Conservation (phyloP, 345 rosid species). For the Pistacia vera region DNA sequence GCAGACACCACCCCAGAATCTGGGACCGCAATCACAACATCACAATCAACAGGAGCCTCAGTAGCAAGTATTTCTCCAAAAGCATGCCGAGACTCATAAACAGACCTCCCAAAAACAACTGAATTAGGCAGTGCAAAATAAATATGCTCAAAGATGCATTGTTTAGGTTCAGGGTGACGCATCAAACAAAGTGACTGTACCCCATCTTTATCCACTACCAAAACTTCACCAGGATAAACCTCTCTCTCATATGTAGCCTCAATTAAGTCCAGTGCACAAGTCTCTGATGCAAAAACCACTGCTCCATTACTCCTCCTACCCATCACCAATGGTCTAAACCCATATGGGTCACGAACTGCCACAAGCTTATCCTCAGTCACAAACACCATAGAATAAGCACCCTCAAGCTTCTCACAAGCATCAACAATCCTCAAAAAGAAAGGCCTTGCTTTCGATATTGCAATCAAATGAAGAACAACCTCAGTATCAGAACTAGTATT, state of each 20-base stretch:
- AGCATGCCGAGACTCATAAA: conserved; percentile 67
- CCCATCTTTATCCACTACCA: conserved; percentile 88
- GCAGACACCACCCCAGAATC: conserved; percentile 99
- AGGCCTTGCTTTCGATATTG: conserved; percentile 85
- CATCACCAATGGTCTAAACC: conserved; percentile 94
- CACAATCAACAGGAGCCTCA: conserved; percentile 80
- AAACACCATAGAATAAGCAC: conserved; percentile 97
- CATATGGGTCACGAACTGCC: conserved; percentile 87
- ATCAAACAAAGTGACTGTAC: conserved; percentile 77
- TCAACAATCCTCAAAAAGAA: conserved; percentile 89
- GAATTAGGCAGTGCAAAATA: conserved; percentile 90
- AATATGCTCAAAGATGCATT: conserved; percentile 93
- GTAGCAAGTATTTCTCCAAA: conserved; percentile 88
- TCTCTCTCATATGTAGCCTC: conserved; percentile 95
- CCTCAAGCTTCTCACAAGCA: conserved; percentile 83
- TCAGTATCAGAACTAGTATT: conserved; percentile 96
- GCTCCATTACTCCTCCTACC: conserved; percentile 96
- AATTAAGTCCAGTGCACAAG: conserved; percentile 96
- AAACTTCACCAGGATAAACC: conserved; percentile 89
- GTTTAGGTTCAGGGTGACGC: conserved; percentile 70
- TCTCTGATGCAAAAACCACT: conserved; percentile 89
- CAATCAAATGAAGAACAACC: conserved; percentile 95
- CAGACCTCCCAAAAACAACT: conserved; percentile 82
- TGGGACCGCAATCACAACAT: conserved; percentile 94
- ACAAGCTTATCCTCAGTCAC: conserved; percentile 91